Evolutionary conservation across 768 basidiomycete genomes (phyloP), one percentile per base, ranked within the genome.

Genomic region (Xanthoconium stramineum): DNA sequence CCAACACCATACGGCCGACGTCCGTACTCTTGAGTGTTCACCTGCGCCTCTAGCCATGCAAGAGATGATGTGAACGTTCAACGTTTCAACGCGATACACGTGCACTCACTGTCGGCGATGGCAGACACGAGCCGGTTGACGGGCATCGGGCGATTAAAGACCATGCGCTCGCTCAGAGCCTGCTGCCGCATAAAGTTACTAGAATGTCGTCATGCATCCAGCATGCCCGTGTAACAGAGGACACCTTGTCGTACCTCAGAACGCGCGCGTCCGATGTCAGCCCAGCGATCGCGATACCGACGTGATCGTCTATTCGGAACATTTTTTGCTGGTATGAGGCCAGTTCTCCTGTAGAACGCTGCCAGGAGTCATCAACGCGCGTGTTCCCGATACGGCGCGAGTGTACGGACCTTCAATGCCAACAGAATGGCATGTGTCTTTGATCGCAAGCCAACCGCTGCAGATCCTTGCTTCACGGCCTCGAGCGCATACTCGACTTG

Each of bases 251-350:
- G 11, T 49, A 94, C 95, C 93, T 96, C 64, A 99, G 74, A 2
- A 98, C 97, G 71, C 97, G 89, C 43, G 97, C 97, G 78, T 99
- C 97, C 45, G 91, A 94, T 10, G 97, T 99, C 59, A 99, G 77
- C n/a, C 97, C 97, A 49, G 97, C 97, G 70, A 99, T 98, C 47
- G 95, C 96, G 67, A 99, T 94, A n/a, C 97, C 97, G 64, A 97
- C 87, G 76, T 99, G 97, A 73, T 98, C 94, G 69, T 99, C 97
- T 85, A 99, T 96, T 68, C 94, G 83, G 74, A 96, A 97, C 88
- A 98, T 91, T 82, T 99, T 98, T 78, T 98, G 95, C 71, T 99
- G 97, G 80, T 98, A 98, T n/a, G 92, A 93, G 15, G 97, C 95
- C 50, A 99, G 82, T 72, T 98, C 96, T 57, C 97, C 97, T 14